phyloP scores from a whole-genome alignment of 1,284 basidiomycete genomes.

The Fereydounia khargensis region DNA sequence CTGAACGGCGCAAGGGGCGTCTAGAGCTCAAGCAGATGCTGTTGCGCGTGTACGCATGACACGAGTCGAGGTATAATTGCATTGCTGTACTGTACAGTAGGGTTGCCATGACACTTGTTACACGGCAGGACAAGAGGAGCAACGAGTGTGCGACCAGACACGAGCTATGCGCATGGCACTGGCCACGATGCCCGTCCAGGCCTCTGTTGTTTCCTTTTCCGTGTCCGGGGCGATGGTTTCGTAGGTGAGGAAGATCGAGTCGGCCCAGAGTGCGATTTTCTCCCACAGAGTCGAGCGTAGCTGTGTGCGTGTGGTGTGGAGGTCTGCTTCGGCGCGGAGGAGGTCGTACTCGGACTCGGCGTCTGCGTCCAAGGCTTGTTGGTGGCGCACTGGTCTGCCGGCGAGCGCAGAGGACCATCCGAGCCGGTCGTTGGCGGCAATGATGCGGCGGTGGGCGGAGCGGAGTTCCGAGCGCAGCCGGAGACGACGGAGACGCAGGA shows the following conservation, averaged over 20 bases:
- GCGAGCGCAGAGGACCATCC: slow-evolving; percentile 20
- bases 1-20: slow-evolving; percentile 13
- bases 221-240: slow-evolving; percentile 28
- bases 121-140: neutral
- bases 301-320: slow-evolving; percentile 3
- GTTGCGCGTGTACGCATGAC: slow-evolving; percentile 25
- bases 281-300: slow-evolving; percentile 15
- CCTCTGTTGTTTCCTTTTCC: slow-evolving; percentile 37
- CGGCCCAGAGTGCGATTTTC: slow-evolving; percentile 20
- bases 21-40: slow-evolving; percentile 35
- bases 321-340: slow-evolving; percentile 19
- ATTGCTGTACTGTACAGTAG: no score
- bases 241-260: slow-evolving; percentile 24
- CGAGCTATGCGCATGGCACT: slow-evolving; percentile 19
- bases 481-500: slow-evolving; percentile 10
- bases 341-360: slow-evolving; percentile 22
- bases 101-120: no score
- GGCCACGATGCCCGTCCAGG: slow-evolving; percentile 23
- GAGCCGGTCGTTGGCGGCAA: slow-evolving; percentile 23
- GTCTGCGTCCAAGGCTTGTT: slow-evolving; percentile 17
- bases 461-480: slow-evolving; percentile 8
- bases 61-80: neutral
- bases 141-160: slow-evolving; percentile 11
- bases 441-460: slow-evolving; percentile 22
- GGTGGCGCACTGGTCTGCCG: slow-evolving; percentile 15